phyloP scores from a whole-genome alignment of 1,284 basidiomycete genomes.

The Rhodotorula sp. region DNA sequence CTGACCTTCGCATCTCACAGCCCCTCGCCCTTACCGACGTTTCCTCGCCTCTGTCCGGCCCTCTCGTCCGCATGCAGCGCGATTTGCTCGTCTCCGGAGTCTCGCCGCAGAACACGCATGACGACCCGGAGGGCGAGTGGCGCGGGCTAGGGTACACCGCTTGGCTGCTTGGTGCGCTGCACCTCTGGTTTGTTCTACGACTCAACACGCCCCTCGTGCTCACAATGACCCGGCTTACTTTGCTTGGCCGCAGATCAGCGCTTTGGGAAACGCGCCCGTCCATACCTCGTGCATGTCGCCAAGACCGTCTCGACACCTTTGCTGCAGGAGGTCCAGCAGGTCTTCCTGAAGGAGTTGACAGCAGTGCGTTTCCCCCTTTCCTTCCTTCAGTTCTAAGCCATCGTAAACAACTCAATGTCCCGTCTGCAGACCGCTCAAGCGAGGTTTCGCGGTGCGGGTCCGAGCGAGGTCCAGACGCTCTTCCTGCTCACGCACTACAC shows the following conservation, averaged over 20 bases:
- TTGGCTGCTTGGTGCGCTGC: constrained; percentile 22
- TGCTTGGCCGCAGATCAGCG: constrained; percentile 18
- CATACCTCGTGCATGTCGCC: constrained; percentile 41
- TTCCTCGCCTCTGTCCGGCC: constrained; percentile 35
- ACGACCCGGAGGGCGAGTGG: constrained; percentile 35
- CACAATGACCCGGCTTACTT: too few relatives aligned
- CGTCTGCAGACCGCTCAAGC: constrained; percentile 15
- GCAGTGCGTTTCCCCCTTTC: constrained; percentile 13
- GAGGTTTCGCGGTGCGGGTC: constrained; percentile 25
- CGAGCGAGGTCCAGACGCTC: constrained; percentile 15
- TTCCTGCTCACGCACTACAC: constrained; percentile 32
- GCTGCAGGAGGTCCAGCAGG: constrained; percentile 30
- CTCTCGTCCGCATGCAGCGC: constrained; percentile 38
- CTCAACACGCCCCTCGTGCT: not conserved
- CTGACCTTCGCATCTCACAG: not conserved
- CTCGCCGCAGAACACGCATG: not conserved
- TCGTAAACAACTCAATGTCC: not conserved
- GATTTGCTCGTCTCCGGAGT: constrained; percentile 25
- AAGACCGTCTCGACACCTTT: constrained; percentile 30
- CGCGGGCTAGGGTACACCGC: constrained; percentile 21
- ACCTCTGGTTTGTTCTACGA: too few relatives aligned
- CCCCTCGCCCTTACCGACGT: constrained; percentile 29
- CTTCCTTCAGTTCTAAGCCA: accelerated
- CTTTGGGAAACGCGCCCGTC: constrained; percentile 35
- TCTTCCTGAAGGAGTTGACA: constrained; percentile 29